Evolutionary conservation across 345 rosid species (phyloP), one percentile per base, ranked within the genome.

Genomic region (Acer campestre): DNA sequence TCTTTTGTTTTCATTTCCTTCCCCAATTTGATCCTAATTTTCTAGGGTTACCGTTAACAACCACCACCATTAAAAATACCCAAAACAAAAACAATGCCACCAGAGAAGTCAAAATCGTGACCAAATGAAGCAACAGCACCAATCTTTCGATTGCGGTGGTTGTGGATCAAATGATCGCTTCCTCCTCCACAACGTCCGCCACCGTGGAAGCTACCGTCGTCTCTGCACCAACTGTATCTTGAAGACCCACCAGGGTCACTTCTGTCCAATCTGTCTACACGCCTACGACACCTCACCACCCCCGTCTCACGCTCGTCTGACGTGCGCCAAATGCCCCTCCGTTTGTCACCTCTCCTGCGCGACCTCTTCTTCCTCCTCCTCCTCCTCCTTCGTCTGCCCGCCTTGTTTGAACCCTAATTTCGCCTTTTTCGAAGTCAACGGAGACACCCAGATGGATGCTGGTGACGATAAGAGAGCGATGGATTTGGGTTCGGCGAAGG

Each of bases 231-330:
- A 84, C 23, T 84, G 86, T 75, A 56, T 78, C 62, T 78, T 84
- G 42, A 78, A 81, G 51, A 40, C 56, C 51, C 82, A 81, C 74
- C 80, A 46, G 6, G 84, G 80, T 1, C 67, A 72, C 65, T 84
- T 81, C 73, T 84, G 86, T 64, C 86, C 84, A 11, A 61, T 81
- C 75, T 84, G 84, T 81, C 82, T 84, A 70, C 42, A 56, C 12
- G 84, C 78, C 12, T 81, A 71, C 70, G 80, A 80, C 8, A 67
- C 61, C 40, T 51, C 79, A 10, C 74, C 81, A 4, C 76, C 53
- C 2, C 61, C 69, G 5, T 66, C 73, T 6, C 58, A 63, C n/a
- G 64, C 58, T 12, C 80, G 78, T 40, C 75, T 73, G 70, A 81
- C 70, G 69, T 84, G 86, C 76, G 51, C 63, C 66, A 75, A 75